A percentile compares a stretch with the other conserved stretches of the same genome.
Conservation (phyloP, 2,329 filamentous ascomycete genomes). For the Hypoxylon sp. region DNA sequence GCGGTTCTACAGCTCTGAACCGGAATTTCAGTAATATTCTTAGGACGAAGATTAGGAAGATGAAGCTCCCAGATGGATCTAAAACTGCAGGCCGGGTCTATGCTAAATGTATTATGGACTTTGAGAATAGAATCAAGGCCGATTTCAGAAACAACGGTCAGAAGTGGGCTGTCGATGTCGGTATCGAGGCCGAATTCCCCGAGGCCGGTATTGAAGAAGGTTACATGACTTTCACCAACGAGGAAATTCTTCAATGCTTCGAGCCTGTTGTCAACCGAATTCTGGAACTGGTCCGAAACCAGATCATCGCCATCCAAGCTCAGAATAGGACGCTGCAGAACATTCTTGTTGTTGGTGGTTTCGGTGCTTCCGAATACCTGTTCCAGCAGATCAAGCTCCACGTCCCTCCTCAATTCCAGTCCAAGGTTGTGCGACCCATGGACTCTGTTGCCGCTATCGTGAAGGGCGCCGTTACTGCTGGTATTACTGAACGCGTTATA, state of each 20-base stretch:
- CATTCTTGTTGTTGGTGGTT: constrained; percentile 96
- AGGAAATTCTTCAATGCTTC: constrained; percentile 98
- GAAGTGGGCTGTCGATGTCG: constrained; percentile 99
- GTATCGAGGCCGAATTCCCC: constrained; percentile 97
- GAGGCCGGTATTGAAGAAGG: constrained; percentile 98
- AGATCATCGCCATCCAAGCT: constrained; percentile 98
- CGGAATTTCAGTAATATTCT: constrained; percentile 99
- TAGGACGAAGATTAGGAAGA: constrained; percentile 97
- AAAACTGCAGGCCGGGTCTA: constrained; percentile 98
- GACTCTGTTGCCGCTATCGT: constrained; percentile 98
- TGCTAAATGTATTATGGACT: constrained; percentile 99
- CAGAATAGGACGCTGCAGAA: constrained; percentile 96
- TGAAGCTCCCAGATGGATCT: constrained; percentile 97
- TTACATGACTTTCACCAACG: constrained; percentile 99
- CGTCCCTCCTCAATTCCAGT: constrained; percentile 97
- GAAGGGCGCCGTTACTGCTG: constrained; percentile 96
- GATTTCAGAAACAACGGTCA: constrained; percentile 99
- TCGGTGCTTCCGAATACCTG: constrained; percentile 97
- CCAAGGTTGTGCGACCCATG: constrained; percentile 98
- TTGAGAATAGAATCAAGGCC: constrained; percentile 99
- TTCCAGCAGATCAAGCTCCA: constrained; percentile 99
- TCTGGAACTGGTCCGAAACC: constrained; percentile 93
- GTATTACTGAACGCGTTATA: constrained; percentile 96
- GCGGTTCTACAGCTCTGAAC: constrained; percentile 97
- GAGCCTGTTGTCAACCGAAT: constrained; percentile 98